These are phyloP conservation scores for Rugosomyces carneus DNA, from an alignment of 1,284 basidiomycete genomes.

Conservation along the genomic window DNA sequence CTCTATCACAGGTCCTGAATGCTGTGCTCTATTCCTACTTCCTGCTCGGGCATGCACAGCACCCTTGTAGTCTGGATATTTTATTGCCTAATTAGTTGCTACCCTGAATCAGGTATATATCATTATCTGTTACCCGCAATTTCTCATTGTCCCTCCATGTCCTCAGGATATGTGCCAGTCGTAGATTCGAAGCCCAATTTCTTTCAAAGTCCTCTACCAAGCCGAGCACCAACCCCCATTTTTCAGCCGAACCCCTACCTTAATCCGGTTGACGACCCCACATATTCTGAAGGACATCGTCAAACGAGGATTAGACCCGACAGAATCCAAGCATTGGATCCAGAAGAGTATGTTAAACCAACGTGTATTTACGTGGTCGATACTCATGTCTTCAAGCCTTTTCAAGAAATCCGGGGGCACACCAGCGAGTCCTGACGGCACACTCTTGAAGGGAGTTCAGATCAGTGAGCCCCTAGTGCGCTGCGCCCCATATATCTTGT, in stretches of 20 bases:
- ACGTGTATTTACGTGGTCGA: neutral
- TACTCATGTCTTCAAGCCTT: neutral
- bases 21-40: neutral
- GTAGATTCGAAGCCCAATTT: slow-evolving; percentile 5
- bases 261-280: neutral
- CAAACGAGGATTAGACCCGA: slow-evolving; percentile 9
- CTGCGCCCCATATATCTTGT: neutral
- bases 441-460: neutral
- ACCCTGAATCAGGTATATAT: neutral
- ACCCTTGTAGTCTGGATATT: neutral
- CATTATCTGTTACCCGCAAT: neutral
- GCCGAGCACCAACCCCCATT: slow-evolving; percentile 9
- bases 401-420: slow-evolving; percentile 4
- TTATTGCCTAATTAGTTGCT: neutral
- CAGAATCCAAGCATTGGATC: slow-evolving; percentile 3
- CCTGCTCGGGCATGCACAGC: neutral
- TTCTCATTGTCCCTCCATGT: neutral
- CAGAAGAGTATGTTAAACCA: slow-evolving; percentile 6
- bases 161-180: neutral
- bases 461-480: neutral
- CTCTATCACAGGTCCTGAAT: neutral
- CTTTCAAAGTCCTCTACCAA: slow-evolving; percentile 10
- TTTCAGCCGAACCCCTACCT: slow-evolving; percentile 9
- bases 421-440: neutral
- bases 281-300: neutral